Evolutionary conservation across 106 monocot genomes (phyloP), one percentile per base, ranked within the genome.

Genomic region (Dendrobium officinale): DNA sequence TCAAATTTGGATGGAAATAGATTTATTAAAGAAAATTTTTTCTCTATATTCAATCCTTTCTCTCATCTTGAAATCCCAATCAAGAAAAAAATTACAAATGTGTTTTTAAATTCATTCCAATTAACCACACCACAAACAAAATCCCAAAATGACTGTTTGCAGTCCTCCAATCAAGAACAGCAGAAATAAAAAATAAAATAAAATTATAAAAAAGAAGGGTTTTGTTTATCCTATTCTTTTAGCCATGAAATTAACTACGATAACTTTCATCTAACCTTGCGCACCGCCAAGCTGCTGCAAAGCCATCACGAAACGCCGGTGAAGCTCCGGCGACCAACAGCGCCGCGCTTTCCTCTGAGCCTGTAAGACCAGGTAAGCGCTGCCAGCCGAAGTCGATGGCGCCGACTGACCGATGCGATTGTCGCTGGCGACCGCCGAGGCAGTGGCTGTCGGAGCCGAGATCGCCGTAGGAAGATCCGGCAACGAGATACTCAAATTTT

Each of bases 291-390:
- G 95, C 64, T 93, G 85, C 55, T 95, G 86, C 0, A 99, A 88
- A 4, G 92, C 88, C 13, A 75, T 55, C 45, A 95, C 80, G 75
- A 99, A 99, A 29, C 86, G 87, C 2, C 93, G 92, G 79, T 99
- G 98, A 27, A 99, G 91, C 85, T 95, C 98, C 79, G 88, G 88
- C n/a, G 98, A 99, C 98, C 98, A 99, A 85, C 92, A 90, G 22
- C 98, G 85, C 78, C 98, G 79, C 13, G 86, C 88, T 86, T 99
- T 99, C 78, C 92, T 76, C 11, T 70, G 80, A 9, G 26, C 77
- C 67, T 67, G 75, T 22, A 77, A 43, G 48, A 61, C 40, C 42
- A 75, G 27, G 22, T 79, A 73, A 31, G 27, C n/a, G 80, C 48
- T 73, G 1, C 42, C 43, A 9, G 51, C n/a, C 15, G 75, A 27